Evolutionary conservation across 176 grass and related monocot species (phyloP), one percentile per base, ranked within the genome.

Genomic region (Urochloa ruziziensis): DNA sequence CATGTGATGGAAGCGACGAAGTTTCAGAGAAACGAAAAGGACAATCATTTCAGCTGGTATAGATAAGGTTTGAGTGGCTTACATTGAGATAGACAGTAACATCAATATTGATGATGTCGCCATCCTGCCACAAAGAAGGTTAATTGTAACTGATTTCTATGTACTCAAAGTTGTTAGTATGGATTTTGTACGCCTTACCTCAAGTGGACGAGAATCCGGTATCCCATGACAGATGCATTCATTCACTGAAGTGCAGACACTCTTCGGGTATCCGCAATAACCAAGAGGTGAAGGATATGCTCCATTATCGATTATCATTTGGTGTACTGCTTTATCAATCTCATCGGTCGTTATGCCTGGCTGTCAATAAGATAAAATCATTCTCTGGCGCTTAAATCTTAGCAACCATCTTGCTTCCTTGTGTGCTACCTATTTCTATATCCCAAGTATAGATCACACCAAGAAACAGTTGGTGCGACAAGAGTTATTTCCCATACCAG

Each of bases 221-320:
- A 98, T 98, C 58, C 96, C 96, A 79, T 98, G 96, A 83, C 96
- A 98, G 61, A 98, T 90, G 80, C 93, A 95, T 86, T 98, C 96
- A 83, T 98, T 98, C 51, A 98, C 87, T 83, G 93, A 98, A 68
- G 96, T 98, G 63, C 93, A 98, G 34, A 95, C 96, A 67, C 93
- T 95, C 85, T 98, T 95, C 46, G 96, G 96, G 27, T 91, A 98
- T 28, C 96, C 96, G 64, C 87, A 90, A 60, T 98, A 98, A 67
- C 91, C 93, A 73, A 98, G 85, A 46, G 96, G 93, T 21, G 96
- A 98, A 80, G 96, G 96, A 88, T 95, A 95, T 75, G 96, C 96
- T 79, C 93, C 91, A 81, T 95, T 95, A 70, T 95, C 89, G 24
- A 98, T 87, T 32, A 95, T 94, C 93, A 95, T 94, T 90, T 94